Evolutionary conservation across 2,329 filamentous ascomycete genomes (phyloP).

Genomic region (Magnaporthales sp.): DNA sequence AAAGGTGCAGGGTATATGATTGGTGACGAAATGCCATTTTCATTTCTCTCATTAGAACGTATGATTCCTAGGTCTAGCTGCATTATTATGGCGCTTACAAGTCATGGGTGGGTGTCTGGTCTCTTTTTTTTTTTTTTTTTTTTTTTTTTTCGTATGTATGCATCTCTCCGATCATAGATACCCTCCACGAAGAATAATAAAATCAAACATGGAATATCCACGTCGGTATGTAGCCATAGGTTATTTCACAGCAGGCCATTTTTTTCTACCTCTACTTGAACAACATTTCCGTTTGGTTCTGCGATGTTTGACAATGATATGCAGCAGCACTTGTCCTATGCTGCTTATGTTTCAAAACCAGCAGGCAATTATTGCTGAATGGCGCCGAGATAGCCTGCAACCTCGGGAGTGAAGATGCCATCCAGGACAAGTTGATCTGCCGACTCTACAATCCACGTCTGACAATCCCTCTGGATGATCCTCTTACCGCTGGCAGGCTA

Average conservation of each 20-base stretch:
- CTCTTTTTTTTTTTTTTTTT: neutral
- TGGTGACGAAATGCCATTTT: neutral
- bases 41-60: neutral
- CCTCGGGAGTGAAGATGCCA: neutral
- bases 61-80: neutral
- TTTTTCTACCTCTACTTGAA: neutral
- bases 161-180: neutral
- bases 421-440: neutral
- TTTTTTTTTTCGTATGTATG: neutral
- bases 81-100: neutral
- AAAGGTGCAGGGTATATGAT: constrained; percentile 70
- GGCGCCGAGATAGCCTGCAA: neutral
- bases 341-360: neutral
- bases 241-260: neutral
- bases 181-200: neutral
- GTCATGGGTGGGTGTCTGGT: neutral
- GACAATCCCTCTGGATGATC: constrained; percentile 3
- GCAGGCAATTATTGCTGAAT: neutral
- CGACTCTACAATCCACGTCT: constrained; percentile 7
- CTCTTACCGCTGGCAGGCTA: neutral
- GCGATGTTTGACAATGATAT: no score
- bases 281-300: no score
- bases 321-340: neutral
- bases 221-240: neutral
- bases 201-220: neutral